Conservation (phyloP, 2,329 filamentous ascomycete species). For the Monosporascus sp. region DNA sequence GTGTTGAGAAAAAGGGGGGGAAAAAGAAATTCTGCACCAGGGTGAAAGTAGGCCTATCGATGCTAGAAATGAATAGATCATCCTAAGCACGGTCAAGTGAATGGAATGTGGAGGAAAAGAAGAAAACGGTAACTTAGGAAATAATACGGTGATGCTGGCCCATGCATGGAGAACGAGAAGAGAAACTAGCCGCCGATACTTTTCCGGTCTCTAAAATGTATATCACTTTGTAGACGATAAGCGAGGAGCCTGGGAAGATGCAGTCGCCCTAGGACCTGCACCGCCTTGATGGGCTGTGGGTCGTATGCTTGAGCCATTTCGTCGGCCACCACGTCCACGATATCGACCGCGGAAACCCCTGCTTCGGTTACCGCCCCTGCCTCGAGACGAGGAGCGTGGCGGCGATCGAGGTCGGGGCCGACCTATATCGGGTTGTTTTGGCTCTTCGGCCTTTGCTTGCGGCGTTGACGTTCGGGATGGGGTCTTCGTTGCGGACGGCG, state of each 20-base stretch:
- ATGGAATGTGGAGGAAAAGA: neutral
- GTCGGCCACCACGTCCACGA: conserved; percentile 20
- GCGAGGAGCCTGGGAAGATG: neutral
- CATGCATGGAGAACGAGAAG: neutral
- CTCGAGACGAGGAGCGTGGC: conserved; percentile 9
- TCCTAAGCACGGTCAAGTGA: neutral
- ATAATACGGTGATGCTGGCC: too few relatives aligned
- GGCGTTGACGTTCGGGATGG: neutral
- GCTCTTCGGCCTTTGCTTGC: conserved; percentile 1
- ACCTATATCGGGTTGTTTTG: neutral
- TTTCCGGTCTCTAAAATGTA: neutral
- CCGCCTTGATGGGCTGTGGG: conserved; percentile 6
- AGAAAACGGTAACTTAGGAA: too few relatives aligned
- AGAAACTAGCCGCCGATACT: neutral
- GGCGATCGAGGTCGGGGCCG: conserved; percentile 4
- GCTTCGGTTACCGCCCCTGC: conserved; percentile 8
- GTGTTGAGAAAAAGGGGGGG: neutral
- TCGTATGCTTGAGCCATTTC: conserved; percentile 13
- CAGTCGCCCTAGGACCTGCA: neutral
- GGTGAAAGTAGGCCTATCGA: too few relatives aligned
- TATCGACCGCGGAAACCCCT: conserved; percentile 16
- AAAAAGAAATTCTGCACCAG: neutral
- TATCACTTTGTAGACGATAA: neutral
- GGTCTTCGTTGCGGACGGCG: conserved; percentile 7
- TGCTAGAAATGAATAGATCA: neutral